Evolutionary conservation across 1,139 yeast genomes (phyloP), one percentile per base, ranked within the genome.

Genomic region (Geotrichum australiense): DNA sequence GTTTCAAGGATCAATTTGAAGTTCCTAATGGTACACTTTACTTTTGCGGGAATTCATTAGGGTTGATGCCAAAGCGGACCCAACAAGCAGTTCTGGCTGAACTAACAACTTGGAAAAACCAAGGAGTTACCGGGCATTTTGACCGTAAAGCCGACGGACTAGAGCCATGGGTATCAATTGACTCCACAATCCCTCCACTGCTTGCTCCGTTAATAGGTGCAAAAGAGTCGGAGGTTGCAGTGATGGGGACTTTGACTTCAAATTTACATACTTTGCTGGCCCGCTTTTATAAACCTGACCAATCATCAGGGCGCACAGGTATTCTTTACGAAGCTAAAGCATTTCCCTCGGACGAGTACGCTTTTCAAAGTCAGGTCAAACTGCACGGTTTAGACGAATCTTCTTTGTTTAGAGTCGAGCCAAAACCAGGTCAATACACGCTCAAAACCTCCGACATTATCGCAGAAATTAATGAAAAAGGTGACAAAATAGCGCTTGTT

Each of bases 331-430:
- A 89, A 56, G 78, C 78, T 52, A 80, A 80, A 46, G 93, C 96
- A 0, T 89, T 89, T 57, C 96, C 97, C 1, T 82, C 94, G 0
- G 97, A 89, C 58, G 83, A 75, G 62, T 89, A 87, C 63, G 94
- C 96, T 1, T 77, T 89, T 49, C 70, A 75, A 50, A 84, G 86
- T 55, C 77, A 84, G 57, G 87, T 76, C 18, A 69, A 70, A 56
- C 61, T 86, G 34, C 77, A 75, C 52, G 86, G 85, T 1, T 68
- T 60, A 47, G 71, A 71, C 36, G 77, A 74, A 41, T 70, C 72
- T 3, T 80, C 78, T 39, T 67, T 89, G 53, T 64, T 89, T 34
- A 85, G 81, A 52, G 45, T 85, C 35, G 66, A 64, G 21, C 84
- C 89, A 4, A 65, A 76, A 14, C 57, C 58, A 1, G 80, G 79